Conservation (phyloP, 2,329 filamentous ascomycete species). For the Monosporascus sp. region DNA sequence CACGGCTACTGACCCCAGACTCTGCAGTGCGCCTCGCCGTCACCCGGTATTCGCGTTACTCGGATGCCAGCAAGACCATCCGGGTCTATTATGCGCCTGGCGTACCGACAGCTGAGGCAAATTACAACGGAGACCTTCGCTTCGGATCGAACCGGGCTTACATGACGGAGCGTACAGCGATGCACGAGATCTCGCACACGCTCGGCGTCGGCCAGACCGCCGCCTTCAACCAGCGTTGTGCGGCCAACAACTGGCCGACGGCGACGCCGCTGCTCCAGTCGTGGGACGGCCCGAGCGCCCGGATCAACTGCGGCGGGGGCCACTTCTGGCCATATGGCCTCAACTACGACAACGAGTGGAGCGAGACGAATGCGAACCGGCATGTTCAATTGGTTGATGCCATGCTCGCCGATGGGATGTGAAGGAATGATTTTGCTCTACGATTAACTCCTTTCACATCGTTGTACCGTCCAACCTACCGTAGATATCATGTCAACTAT, state of each 20-base stretch:
- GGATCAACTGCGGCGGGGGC: slow-evolving; percentile 29
- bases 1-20: too few species aligned
- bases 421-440: background rate
- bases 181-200: slow-evolving; percentile 45
- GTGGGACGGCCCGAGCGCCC: slow-evolving; percentile 33
- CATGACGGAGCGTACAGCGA: slow-evolving; percentile 44
- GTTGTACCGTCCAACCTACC: too few species aligned
- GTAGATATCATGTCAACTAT: too few species aligned
- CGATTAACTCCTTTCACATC: too few species aligned
- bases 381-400: slow-evolving; percentile 39
- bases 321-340: slow-evolving; percentile 38
- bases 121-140: slow-evolving; percentile 41
- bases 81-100: slow-evolving; percentile 37
- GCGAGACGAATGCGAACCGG: slow-evolving; percentile 38
- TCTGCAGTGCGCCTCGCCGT: slow-evolving; percentile 23
- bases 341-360: slow-evolving; percentile 40
- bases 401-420: slow-evolving; percentile 40
- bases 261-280: slow-evolving; percentile 34
- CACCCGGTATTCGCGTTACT: slow-evolving; percentile 32
- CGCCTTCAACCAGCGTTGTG: slow-evolving; percentile 34
- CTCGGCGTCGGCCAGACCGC: slow-evolving; percentile 41
- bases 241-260: slow-evolving; percentile 35
- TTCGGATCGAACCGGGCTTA: slow-evolving; percentile 40
- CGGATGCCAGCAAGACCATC: slow-evolving; percentile 33
- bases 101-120: slow-evolving; percentile 42